Percentiles rank a stretch among this genome's conserved stretches.
Evolutionary conservation across 2,329 filamentous ascomycete genomes (phyloP).

Genomic region (Colletotrichum sp.): DNA sequence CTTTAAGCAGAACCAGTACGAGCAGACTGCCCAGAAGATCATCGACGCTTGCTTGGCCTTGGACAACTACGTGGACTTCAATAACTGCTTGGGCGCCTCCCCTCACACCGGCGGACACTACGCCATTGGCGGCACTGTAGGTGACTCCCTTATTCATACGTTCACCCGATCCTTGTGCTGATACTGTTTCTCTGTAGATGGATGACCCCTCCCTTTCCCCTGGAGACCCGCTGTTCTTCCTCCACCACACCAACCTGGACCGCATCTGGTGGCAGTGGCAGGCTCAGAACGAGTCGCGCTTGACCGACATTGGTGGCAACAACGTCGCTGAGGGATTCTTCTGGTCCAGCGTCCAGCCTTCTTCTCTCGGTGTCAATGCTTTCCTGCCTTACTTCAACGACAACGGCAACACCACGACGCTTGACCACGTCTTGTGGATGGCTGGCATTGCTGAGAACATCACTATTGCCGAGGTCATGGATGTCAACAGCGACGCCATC

Average conservation of each 20-base stretch:
- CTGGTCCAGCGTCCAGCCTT: background rate
- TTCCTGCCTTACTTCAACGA: slow-evolving; percentile 11
- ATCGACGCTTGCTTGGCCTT: slow-evolving; percentile 4
- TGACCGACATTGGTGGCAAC: slow-evolving; percentile 1
- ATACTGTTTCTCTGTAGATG: background rate
- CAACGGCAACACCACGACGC: slow-evolving; percentile 2
- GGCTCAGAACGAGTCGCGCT: slow-evolving; percentile 14
- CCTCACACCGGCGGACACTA: slow-evolving; percentile 3
- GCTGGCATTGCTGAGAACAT: slow-evolving; percentile 5
- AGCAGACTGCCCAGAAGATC: background rate
- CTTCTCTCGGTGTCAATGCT: background rate
- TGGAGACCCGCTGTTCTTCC: slow-evolving; percentile 1
- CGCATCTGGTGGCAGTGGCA: slow-evolving; percentile 9
- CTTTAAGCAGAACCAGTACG: slow-evolving; percentile 7
- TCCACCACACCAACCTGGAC: slow-evolving; percentile 11
- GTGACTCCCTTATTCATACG: background rate
- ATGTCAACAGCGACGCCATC: slow-evolving; percentile 6
- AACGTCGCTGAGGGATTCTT: background rate
- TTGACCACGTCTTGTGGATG: slow-evolving; percentile 5
- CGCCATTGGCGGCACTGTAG: slow-evolving; percentile 10
- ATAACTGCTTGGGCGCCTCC: background rate
- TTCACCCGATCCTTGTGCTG: background rate
- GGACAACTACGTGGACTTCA: slow-evolving; percentile 1
- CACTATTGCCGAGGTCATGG: slow-evolving; percentile 11
- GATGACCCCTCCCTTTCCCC: slow-evolving; percentile 7